Evolutionary conservation across 257 asterid species (phyloP), one percentile per base, ranked within the genome.

Genomic region (Plantago major): DNA sequence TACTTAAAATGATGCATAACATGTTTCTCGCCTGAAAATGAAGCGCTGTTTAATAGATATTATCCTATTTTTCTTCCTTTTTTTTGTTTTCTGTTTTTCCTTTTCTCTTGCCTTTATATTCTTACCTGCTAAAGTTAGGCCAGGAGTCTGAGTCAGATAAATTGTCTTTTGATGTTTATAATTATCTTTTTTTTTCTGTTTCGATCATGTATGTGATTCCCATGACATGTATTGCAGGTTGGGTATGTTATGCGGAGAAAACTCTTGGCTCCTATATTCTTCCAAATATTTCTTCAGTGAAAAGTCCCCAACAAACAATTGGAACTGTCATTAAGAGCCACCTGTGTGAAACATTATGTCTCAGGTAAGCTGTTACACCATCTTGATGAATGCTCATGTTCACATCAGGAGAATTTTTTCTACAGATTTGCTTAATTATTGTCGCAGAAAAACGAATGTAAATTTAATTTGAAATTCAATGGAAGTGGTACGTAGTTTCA

Each of bases 201-300:
- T 4, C 4, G 1, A 30, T 58, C 53, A 65, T 45, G 37, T 60
- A 37, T 47, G 26, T 50, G 57, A 66, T 46, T 46, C 57, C 28
- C 55, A n/a, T 28, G n/a, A 66, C 75, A 14, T 69, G 58, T 57
- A 43, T 69, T 70, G 67, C 86, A 93, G 99, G 99, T 64, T 93
- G 99, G 99, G 82, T 93, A 77, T 93, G 99, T 74, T 93, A 93
- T 75, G 99, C 99, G 5, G 99, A 89, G 80, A 93, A 93, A 79
- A 83, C 96, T 65, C 96, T 93, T 55, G 96, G 97, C 54, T 83
- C 97, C 18, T 90, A 79, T 73, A 74, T 93, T 79, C 90, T 93
- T 67, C 96, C 99, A 46, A 79, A 89, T 78, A 87, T 93, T 62
- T 93, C 99, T 62, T 83, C 95, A 12, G 97, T 93, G 66, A 93